Evolutionary conservation across 352 stramenopile genomes (phyloP).

Genomic region (Sclerospora graminicola): DNA sequence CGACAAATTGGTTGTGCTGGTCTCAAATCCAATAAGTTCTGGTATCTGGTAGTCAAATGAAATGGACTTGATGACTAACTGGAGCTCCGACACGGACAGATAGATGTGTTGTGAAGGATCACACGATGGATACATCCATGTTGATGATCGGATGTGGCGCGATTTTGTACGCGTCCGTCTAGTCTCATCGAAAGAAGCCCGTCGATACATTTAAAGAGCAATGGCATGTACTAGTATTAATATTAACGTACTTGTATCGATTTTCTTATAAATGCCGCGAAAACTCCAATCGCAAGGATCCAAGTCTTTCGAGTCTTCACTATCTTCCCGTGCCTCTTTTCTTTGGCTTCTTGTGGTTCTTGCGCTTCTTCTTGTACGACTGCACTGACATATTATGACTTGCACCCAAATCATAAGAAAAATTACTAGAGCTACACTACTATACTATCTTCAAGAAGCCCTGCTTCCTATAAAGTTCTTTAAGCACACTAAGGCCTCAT

Average conservation of each 20-base stretch:
- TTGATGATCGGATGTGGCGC: slow-evolving; percentile 69
- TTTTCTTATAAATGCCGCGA: slow-evolving; percentile 16
- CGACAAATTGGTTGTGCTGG: no score
- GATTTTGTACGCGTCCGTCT: slow-evolving; percentile 64
- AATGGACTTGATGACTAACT: slow-evolving; percentile 63
- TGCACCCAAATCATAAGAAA: no score
- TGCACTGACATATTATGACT: no score
- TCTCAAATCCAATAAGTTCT: no score
- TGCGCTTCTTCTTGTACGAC: no score
- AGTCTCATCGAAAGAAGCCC: slow-evolving; percentile 18
- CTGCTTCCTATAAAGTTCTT: no score
- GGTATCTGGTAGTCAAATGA: slow-evolving; percentile 65
- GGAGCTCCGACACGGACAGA: slow-evolving; percentile 76
- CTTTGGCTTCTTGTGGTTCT: no score
- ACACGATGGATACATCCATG: slow-evolving; percentile 81
- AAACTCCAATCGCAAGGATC: slow-evolving; percentile 40
- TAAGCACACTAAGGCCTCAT: no score
- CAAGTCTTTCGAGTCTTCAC: slow-evolving; percentile 21
- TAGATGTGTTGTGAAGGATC: slow-evolving; percentile 63
- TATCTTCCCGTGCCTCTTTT: slow-evolving; percentile 2
- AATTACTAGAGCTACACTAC: no score
- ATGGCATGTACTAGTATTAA: no score
- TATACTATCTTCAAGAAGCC: no score
- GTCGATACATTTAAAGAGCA: slow-evolving; percentile 11
- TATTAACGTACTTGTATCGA: no score